These are phyloP conservation scores for Malus domestica DNA, from an alignment of 306 rosid species.

Conservation along the genomic window ASM211411v1 NC_041804.1:9494501-9495000, in stretches of 20 bases:
- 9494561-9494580: constrained; percentile 11
- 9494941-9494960: no score
- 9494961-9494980: no score
- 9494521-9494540: neutral
- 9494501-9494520: neutral
- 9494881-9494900: no score
- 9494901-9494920: no score
- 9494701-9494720: neutral
- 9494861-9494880: no score
- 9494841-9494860: no score
- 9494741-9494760: neutral
- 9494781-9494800: no score
- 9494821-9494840: no score
- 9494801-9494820: no score
- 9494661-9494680: neutral
- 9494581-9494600: neutral
- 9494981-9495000: no score
- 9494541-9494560: neutral
- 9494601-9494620: neutral
- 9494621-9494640: neutral
- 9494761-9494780: neutral
- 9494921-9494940: no score
- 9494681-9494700: neutral
- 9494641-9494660: neutral
- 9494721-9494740: neutral